These are phyloP conservation scores for Stagonosporopsis cucurbitacearum DNA, from an alignment of 2,329 filamentous ascomycete genomes.

Conservation along the genomic window DNA sequence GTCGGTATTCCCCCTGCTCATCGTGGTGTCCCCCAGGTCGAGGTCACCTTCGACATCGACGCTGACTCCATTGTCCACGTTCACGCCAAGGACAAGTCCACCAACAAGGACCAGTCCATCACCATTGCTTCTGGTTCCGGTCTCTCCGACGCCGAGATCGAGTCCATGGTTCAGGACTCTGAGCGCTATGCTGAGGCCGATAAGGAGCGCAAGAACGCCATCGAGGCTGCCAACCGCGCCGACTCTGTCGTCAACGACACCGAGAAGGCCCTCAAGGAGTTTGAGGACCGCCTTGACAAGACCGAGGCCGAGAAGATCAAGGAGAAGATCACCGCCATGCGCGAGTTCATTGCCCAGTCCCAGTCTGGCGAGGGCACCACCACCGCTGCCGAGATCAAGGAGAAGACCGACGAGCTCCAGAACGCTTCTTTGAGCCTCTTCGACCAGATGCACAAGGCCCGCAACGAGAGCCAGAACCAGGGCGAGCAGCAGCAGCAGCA, in stretches of 20 bases:
- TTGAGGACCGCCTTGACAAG: slow-evolving; percentile 96
- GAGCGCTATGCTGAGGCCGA: slow-evolving; percentile 95
- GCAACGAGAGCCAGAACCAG: slow-evolving; percentile 64
- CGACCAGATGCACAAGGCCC: slow-evolving; percentile 99
- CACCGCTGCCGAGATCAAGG: slow-evolving; percentile 93
- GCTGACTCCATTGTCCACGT: slow-evolving; percentile 98
- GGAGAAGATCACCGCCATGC: slow-evolving; percentile 87
- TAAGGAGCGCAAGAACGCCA: slow-evolving; percentile 95
- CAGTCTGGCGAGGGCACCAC: slow-evolving; percentile 87
- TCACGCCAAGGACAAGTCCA: slow-evolving; percentile 98
- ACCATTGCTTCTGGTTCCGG: slow-evolving; percentile 97
- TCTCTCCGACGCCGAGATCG: slow-evolving; percentile 92
- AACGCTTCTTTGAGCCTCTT: slow-evolving; percentile 94
- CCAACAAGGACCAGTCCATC: slow-evolving; percentile 99
- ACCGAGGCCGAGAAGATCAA: slow-evolving; percentile 88
- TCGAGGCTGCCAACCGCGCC: slow-evolving; percentile 96
- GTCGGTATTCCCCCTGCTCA: slow-evolving; percentile 95
- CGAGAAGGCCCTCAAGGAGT: slow-evolving; percentile 97
- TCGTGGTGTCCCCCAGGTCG: slow-evolving; percentile 93
- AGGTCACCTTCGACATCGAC: slow-evolving; percentile 99
- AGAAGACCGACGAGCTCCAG: slow-evolving; percentile 98
- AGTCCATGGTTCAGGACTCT: slow-evolving; percentile 96
- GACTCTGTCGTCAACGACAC: slow-evolving; percentile 97
- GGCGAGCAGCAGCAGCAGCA: slow-evolving; percentile 52
- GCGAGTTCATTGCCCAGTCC: slow-evolving; percentile 91